Evolutionary conservation across 805 yeast species (phyloP).

Genomic region (Nakazawaea holstii): DNA sequence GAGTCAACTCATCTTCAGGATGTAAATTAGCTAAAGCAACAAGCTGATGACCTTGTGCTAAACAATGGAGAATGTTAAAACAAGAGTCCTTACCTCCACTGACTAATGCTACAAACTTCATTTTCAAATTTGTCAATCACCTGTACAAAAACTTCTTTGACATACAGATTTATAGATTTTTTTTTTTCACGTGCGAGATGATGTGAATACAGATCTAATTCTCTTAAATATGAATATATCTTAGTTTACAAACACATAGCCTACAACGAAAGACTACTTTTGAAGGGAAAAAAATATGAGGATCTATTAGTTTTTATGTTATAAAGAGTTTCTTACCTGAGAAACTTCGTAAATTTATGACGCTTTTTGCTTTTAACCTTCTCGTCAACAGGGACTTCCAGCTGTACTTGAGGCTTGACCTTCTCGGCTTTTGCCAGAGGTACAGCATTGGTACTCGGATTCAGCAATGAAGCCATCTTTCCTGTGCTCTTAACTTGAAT

Average conservation of each 20-base stretch:
- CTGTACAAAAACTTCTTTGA: background rate
- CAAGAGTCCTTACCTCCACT: conserved; percentile 98
- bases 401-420: conserved; percentile 11
- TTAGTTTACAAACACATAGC: too few species aligned
- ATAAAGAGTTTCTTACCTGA: conserved; percentile 21
- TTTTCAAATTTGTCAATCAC: conserved; percentile 20
- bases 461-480: conserved; percentile 16
- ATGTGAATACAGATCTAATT: too few species aligned
- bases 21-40: conserved; percentile 80
- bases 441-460: background rate
- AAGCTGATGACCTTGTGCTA: conserved; percentile 80
- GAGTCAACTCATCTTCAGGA: conserved; percentile 42
- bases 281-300: too few species aligned
- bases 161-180: background rate
- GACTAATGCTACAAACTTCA: conserved; percentile 89
- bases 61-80: conserved; percentile 80
- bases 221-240: too few species aligned
- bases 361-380: conserved; percentile 37
- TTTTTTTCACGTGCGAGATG: background rate
- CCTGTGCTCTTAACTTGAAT: conserved; percentile 15
- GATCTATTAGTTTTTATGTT: conserved; percentile 12
- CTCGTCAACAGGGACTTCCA: conserved; percentile 12
- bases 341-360: conserved; percentile 40
- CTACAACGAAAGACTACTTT: too few species aligned
- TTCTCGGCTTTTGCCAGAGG: background rate